Evolutionary conservation across 139 green algal species (phyloP), one percentile per base, ranked within the genome.

Genomic region (Chlorella sp.): DNA sequence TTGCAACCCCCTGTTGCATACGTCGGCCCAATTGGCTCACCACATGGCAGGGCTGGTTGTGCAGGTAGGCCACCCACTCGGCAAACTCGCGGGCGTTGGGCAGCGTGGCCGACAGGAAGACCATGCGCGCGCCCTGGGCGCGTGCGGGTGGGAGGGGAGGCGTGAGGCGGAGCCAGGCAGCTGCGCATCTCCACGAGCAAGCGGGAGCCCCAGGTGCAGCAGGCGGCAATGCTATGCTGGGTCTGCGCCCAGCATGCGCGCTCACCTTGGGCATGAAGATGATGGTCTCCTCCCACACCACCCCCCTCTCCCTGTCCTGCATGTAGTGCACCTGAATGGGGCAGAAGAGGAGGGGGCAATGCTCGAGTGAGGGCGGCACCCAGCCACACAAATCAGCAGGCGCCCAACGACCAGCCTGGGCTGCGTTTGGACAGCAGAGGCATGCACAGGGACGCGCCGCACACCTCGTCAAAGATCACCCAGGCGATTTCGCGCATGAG

Each of bases 241-340:
- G n/a, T n/a, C n/a, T n/a, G n/a, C n/a, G n/a, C n/a, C n/a, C n/a
- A n/a, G n/a, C n/a, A n/a, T n/a, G n/a, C n/a, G n/a, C n/a, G n/a
- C n/a, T n/a, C n/a, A 82, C 83, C 35, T 87, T 79, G 51, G 94
- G 88, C 74, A 98, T 77, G 61, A 98, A 94, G 66, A 98, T 98
- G 83, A 99, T 98, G 55, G 90, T 93, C 84, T 99, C 96, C 87
- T 99, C 96, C 96, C 96, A 99, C 59, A 99, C 96, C 72, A 99
- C 96, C 4, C 96, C 96, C 12, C 96, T 87, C 88, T 99, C 96
- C 2, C 86, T 78, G 87, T 99, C 96, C 76, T 94, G 84, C 81
- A 92, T 89, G 78, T 95, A 95, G 79, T 95, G 91, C 36, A 99
- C 90, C n/a, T n/a, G n/a, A n/a, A n/a, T n/a, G n/a, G n/a, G n/a